Conservation (phyloP, 495 filamentous ascomycete species). For the Neurospora sp. region DNA sequence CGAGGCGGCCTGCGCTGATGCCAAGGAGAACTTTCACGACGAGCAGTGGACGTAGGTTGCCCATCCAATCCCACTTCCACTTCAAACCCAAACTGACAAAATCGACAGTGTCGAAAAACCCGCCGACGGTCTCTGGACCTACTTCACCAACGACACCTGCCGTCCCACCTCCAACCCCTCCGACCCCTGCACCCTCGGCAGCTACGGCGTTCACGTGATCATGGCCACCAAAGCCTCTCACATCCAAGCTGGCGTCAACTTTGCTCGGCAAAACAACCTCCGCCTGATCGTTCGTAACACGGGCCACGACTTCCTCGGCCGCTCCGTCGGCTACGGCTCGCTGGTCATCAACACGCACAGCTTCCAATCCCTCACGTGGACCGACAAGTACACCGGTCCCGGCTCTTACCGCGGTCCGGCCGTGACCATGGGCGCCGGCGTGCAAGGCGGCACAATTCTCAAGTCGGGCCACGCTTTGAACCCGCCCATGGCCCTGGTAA, state of each 20-base stretch:
- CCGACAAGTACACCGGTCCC: slow-evolving; percentile 30
- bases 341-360: slow-evolving; percentile 53
- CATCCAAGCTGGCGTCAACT: slow-evolving; percentile 39
- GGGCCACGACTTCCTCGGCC: slow-evolving; percentile 47
- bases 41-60: slow-evolving; percentile 21
- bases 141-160: slow-evolving; percentile 32
- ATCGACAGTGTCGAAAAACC: slow-evolving; percentile 14
- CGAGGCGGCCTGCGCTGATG: slow-evolving; percentile 16
- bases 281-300: slow-evolving; percentile 53
- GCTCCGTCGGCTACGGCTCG: slow-evolving; percentile 43
- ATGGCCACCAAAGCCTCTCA: slow-evolving; percentile 32
- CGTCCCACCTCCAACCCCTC: slow-evolving; percentile 35
- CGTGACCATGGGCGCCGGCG: slow-evolving; percentile 48
- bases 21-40: slow-evolving; percentile 13
- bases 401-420: slow-evolving; percentile 21
- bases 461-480: slow-evolving; percentile 30
- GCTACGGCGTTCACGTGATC: slow-evolving; percentile 41
- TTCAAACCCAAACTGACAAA: slow-evolving; percentile 1
- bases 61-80: background rate
- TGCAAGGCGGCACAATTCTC: slow-evolving; percentile 40
- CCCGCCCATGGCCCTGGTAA: slow-evolving; percentile 34
- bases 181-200: slow-evolving; percentile 44
- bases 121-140: slow-evolving; percentile 24
- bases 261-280: slow-evolving; percentile 44
- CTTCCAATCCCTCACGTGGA: slow-evolving; percentile 38